phyloP scores from a whole-genome alignment of 1,284 basidiomycete genomes.

The Marasmius fiardii region DNA sequence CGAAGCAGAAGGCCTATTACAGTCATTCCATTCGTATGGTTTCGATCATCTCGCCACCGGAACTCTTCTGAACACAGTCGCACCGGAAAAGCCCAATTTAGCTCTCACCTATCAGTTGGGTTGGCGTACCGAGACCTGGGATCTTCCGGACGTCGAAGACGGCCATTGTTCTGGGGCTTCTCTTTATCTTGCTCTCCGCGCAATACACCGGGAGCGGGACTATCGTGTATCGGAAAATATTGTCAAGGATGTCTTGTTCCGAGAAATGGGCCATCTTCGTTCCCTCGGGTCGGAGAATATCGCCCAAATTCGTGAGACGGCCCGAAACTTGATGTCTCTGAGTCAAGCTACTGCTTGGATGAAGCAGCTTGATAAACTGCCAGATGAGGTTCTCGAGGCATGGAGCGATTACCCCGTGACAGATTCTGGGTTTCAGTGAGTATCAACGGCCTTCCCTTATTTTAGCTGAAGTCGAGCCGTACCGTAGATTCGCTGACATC shows the following conservation, averaged over 20 bases:
- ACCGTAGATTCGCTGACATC: conserved; percentile 65
- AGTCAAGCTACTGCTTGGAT: conserved; percentile 68
- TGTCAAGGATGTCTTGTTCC: conserved; percentile 47
- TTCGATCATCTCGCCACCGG: conserved; percentile 79
- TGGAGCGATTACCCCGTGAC: conserved; percentile 48
- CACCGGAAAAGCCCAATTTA: conserved; percentile 34
- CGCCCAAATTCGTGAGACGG: conserved; percentile 64
- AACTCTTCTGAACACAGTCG: conserved; percentile 45
- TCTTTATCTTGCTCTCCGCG: conserved; percentile 77
- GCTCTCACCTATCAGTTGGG: conserved; percentile 74
- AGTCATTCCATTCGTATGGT: conserved; percentile 84
- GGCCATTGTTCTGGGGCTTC: conserved; percentile 49
- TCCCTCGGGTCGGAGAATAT: conserved; percentile 73
- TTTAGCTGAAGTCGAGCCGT: conserved; percentile 6
- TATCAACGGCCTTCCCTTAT: conserved; percentile 17
- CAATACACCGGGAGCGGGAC: conserved; percentile 74
- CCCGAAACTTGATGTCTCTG: conserved; percentile 75
- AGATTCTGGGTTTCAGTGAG: conserved; percentile 64
- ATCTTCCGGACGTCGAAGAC: conserved; percentile 66
- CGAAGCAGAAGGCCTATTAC: conserved; percentile 57
- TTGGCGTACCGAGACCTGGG: conserved; percentile 92
- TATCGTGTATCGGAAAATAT: conserved; percentile 39
- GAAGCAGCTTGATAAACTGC: conserved; percentile 31
- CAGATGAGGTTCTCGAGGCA: conserved; percentile 25
- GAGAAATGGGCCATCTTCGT: conserved; percentile 67